Evolutionary conservation across 2,329 filamentous ascomycete species (phyloP), one percentile per base, ranked within the genome.

Genomic region (Cladosporium sp.): DNA sequence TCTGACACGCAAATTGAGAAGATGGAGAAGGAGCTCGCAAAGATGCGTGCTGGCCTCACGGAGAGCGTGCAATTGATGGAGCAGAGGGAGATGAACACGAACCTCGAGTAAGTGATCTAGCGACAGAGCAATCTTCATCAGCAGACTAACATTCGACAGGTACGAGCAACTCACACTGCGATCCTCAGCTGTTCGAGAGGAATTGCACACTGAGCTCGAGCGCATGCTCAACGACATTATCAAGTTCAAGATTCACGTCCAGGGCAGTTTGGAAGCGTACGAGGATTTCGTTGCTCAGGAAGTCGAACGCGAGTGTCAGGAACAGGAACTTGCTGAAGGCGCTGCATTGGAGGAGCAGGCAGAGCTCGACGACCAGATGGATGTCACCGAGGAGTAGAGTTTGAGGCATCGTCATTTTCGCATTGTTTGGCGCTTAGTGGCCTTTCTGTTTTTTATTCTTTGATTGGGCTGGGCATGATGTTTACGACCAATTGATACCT

Each of bases 181-280:
- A 27, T 89, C 89, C 42, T 89, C 89, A 57, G 76, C 88, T 1
- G 78, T 97, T 19, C 83, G 93, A n/a, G 93, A 99, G 68, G 91
- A 97, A 68, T 78, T 99, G n/a, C 93, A 99, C 69, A 96, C 90
- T 0, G 91, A 96, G 68, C 89, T 96, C 62, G 93, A 96, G 73
- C 86, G 85, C 61, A 95, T 97, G 82, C 75, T 99, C 54, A 95
- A 96, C 72, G 91, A 97, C 66, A 87, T 96, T 55, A 95, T 97
- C 74, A 91, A 95, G 64, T 97, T 99, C 81, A 99, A 99, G 74
- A 88, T 99, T 57, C 91, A 97, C 64, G 79, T 99, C 45, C 93
- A 99, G 70, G 91, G 90, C 73, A 86, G 84, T 53, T 75, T 99
- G 48, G 92, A 96, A 66, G 89, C 93, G 64, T 97, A 96, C 68